phyloP scores from a whole-genome alignment of 768 basidiomycete genomes.

The Pseudohyphozyma bogoriensis region DNA sequence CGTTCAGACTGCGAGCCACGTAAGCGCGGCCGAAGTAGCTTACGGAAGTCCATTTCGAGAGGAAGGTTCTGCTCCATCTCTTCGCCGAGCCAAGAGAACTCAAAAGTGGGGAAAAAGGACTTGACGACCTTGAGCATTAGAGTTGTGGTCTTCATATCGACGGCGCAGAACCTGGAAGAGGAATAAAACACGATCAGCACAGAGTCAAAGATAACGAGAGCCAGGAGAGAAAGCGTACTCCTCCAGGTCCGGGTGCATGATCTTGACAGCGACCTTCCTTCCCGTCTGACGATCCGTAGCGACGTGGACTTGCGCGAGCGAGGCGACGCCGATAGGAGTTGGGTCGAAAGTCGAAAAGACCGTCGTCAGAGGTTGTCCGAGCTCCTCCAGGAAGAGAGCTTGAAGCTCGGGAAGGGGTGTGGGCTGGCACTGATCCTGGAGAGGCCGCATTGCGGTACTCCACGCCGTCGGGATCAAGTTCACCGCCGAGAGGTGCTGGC shows the following conservation, averaged over 20 bases:
- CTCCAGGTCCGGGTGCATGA: slow-evolving; percentile 78
- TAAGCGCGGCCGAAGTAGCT: neutral
- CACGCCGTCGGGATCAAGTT: slow-evolving; percentile 55
- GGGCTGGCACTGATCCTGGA: slow-evolving; percentile 85
- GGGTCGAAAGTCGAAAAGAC: slow-evolving; percentile 79
- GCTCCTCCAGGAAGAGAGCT: slow-evolving; percentile 64
- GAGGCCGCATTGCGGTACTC: slow-evolving; percentile 49
- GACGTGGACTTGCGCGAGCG: slow-evolving; percentile 88
- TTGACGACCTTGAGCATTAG: slow-evolving; percentile 68
- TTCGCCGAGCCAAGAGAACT: slow-evolving; percentile 55
- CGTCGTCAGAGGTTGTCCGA: slow-evolving; percentile 59
- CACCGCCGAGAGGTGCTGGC: slow-evolving; percentile 70
- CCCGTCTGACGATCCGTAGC: slow-evolving; percentile 63
- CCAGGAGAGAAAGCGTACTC: slow-evolving; percentile 49
- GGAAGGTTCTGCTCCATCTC: slow-evolving; percentile 88
- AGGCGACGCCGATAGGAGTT: slow-evolving; percentile 85
- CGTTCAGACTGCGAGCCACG: neutral
- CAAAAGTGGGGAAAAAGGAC: slow-evolving; percentile 88
- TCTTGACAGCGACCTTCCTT: slow-evolving; percentile 70
- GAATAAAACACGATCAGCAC: neutral
- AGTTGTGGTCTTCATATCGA: slow-evolving; percentile 48
- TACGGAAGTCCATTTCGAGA: slow-evolving; percentile 81
- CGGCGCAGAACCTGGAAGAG: slow-evolving; percentile 42
- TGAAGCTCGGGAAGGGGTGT: slow-evolving; percentile 71
- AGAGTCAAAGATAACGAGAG: neutral